phyloP scores from a whole-genome alignment of 225 moss, liverwort and hornwort species.

The Physcomitrellopsis africana region DNA sequence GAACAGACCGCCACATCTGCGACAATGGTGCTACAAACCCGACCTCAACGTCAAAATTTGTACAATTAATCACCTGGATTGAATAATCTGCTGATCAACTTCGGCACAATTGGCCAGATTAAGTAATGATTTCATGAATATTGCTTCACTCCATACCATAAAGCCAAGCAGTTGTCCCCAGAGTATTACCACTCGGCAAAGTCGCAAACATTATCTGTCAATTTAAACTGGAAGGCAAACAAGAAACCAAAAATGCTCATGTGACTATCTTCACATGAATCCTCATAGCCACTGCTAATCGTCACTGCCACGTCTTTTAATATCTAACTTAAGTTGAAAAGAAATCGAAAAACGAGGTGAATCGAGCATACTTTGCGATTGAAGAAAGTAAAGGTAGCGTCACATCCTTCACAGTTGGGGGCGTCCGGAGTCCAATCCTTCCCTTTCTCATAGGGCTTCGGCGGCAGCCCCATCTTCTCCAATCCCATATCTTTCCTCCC shows the following conservation, averaged over 20 bases:
- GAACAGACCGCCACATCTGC: conserved; percentile 98
- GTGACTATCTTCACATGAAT: not conserved
- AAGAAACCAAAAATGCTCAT: not conserved
- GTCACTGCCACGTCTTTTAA: not conserved
- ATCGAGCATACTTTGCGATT: conserved; percentile 82
- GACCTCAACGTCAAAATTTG: conserved; percentile 55
- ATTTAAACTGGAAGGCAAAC: not conserved
- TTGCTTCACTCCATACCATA: conserved; percentile 16
- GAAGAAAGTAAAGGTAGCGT: conserved; percentile 63
- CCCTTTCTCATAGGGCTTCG: conserved; percentile 83
- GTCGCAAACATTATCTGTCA: not conserved
- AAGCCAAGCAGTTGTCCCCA: not conserved
- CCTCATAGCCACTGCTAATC: not conserved
- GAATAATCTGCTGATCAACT: not conserved
- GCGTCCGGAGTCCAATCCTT: conserved; percentile 86
- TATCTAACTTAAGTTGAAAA: not conserved
- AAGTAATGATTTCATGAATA: not conserved
- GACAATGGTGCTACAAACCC: conserved; percentile 95
- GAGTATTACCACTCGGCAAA: not conserved
- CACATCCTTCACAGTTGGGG: conserved; percentile 78
- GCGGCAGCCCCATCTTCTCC: conserved; percentile 93
- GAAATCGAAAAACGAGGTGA: not conserved
- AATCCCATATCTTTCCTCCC: conserved; percentile 51
- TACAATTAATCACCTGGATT: not conserved
- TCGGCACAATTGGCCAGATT: not conserved